Evolutionary conservation across 108 stramenopile species (phyloP).

Genomic region (Phaeodactylum tricornutum): DNA sequence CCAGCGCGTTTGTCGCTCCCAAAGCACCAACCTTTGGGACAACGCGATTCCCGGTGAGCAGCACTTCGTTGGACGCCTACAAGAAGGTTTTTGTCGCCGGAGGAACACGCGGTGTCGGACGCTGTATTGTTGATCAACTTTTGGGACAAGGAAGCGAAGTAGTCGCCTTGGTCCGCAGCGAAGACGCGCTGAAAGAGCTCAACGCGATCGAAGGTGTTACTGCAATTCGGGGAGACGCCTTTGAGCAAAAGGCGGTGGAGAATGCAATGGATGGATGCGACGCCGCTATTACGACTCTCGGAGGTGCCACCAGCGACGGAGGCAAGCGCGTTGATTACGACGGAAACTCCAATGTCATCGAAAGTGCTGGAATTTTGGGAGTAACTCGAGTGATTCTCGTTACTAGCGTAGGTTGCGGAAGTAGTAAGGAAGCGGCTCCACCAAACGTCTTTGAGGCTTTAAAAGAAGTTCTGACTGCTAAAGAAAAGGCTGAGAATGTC

Average conservation of each 20-base stretch:
- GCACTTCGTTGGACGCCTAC: conserved; percentile 45
- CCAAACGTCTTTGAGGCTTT: conserved; percentile 71
- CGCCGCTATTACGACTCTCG: conserved; percentile 91
- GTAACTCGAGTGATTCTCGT: conserved; percentile 84
- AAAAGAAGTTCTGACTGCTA: conserved; percentile 57
- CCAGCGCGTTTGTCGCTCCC: no score
- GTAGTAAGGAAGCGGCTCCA: conserved; percentile 73
- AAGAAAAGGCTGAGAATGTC: conserved; percentile 67
- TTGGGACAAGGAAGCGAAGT: conserved; percentile 51
- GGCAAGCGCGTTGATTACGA: conserved; percentile 77
- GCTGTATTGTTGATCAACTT: conserved; percentile 68
- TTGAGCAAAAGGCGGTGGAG: conserved; percentile 88
- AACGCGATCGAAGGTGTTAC: conserved; percentile 70
- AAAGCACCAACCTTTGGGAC: no score
- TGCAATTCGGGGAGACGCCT: conserved; percentile 83
- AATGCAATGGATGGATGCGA: conserved; percentile 93
- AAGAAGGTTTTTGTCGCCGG: conserved; percentile 93
- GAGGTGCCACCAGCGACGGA: conserved; percentile 52
- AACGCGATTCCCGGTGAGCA: no score
- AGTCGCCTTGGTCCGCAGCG: conserved; percentile 80
- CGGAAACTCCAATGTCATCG: conserved; percentile 93
- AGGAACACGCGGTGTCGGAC: conserved; percentile 81
- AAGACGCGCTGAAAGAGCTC: conserved; percentile 55
- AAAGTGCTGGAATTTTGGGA: conserved; percentile 92
- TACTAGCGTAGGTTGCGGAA: conserved; percentile 89